phyloP scores from a whole-genome alignment of 2,329 filamentous ascomycete species.

The Aspergillus sp. region DNA sequence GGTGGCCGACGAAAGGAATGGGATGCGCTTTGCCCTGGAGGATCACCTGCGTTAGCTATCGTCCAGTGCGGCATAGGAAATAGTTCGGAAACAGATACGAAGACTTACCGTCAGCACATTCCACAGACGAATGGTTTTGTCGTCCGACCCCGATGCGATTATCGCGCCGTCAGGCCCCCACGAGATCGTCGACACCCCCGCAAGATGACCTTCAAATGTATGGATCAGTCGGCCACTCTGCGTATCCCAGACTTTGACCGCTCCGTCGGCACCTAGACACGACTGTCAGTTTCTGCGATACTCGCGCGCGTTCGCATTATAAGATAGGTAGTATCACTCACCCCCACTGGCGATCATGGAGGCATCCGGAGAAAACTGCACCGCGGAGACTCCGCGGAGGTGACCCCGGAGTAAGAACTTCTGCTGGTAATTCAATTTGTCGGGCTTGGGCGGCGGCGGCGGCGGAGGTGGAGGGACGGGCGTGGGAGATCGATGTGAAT shows the following conservation, averaged over 20 bases:
- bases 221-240: slow-evolving; percentile 75
- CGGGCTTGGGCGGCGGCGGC: slow-evolving; percentile 50
- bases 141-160: slow-evolving; percentile 87
- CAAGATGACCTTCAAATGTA: slow-evolving; percentile 88
- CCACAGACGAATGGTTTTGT: slow-evolving; percentile 95
- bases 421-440: slow-evolving; percentile 65
- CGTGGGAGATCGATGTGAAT: slow-evolving; percentile 33
- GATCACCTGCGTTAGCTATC: neutral
- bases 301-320: neutral
- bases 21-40: slow-evolving; percentile 56
- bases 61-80: neutral
- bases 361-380: slow-evolving; percentile 88
- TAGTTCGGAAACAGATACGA: neutral
- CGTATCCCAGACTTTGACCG: slow-evolving; percentile 88
- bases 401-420: slow-evolving; percentile 75
- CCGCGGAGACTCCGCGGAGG: slow-evolving; percentile 73
- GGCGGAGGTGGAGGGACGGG: slow-evolving; percentile 41
- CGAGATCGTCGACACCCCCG: slow-evolving; percentile 87
- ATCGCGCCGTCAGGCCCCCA: slow-evolving; percentile 89
- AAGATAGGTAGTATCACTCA: slow-evolving; percentile 32
- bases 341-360: slow-evolving; percentile 84
- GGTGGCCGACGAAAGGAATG: slow-evolving; percentile 73
- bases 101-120: slow-evolving; percentile 57
- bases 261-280: slow-evolving; percentile 70
- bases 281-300: neutral